Evolutionary conservation across 768 basidiomycete species (phyloP), one percentile per base, ranked within the genome.

Genomic region (Agrocybe chaxingu): DNA sequence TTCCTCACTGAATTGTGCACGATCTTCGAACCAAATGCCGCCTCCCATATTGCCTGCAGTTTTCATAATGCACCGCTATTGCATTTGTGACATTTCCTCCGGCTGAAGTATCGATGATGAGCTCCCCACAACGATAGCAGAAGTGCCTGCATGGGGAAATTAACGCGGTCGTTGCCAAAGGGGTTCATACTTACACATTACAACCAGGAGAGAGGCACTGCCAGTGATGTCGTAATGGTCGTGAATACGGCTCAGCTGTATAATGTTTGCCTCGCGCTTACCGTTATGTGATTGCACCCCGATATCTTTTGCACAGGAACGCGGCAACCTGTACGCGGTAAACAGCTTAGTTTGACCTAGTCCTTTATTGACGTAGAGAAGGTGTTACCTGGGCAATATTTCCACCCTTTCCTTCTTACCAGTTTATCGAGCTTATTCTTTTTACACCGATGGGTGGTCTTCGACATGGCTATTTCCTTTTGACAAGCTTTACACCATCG

Each of bases 221-320:
- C 16, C 16, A 16, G 16, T 16, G 50, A 24, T 52, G 32, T 18
- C n/a, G 18, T 30, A 18, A 12, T 13, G 24, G 16, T 44, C 10
- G 40, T 10, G 6, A 18, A 45, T 42, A 24, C 51, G 24, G 40
- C 48, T 29, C 41, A 10, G 16, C 4, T 37, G 32, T 19, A 39
- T n/a, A 7, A 19, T 13, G 13, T 11, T 39, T 18, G 19, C 30
- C 19, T 34, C 19, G 45, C 51, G 58, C 78, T 62, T 37, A 81
- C 81, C 57, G 70, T 70, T 78, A 84, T 84, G 64, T 84, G 81
- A 49, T 81, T 76, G 47, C 82, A 83, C 2, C 82, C 82, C 3
- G 62, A 62, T 2, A 64, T 65, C 56, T 79, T 84, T 47, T 69
- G 72, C 11, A 80, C 74, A 1, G 79, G 73, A 29, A 75, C 76